Base-by-base conservation (phyloP, 2,329 filamentous ascomycete genomes). In the Curvularia sp. region DNA sequence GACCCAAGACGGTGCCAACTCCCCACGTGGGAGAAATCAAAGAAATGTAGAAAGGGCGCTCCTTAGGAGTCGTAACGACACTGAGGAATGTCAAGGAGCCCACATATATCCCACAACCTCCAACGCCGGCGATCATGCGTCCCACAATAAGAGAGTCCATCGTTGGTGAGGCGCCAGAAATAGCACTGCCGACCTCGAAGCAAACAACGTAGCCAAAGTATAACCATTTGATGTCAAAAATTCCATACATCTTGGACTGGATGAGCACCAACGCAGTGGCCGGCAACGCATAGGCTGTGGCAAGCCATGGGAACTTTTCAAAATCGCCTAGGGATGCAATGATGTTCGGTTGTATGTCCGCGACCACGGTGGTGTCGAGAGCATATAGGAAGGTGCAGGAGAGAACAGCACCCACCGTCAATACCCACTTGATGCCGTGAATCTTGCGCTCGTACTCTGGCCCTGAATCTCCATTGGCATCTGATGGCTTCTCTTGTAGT, bases 361-460 rank as follows among this genome's bases (percentile, higher is more conserved):
- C 72, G 24, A 72, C 65, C 38, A 75, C 57, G 2, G 72, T 75
- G 35, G 66, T 70, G 58, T 75, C 72, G 4, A 75, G 61, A 26
- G 69, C 59, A 56, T 68, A 75, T 3, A 75, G 58, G 48, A 74
- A 72, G 5, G 44, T 55, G 13, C 55, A 44, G 12, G 58, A 61
- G 4, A 64, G 33, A 24, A 61, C 35, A 2, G 61, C 47, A 15
- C 47, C 10, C 10, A 61, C 42, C 1, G 56, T 43, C 22, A 62
- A 26, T 22, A 52, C 22, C 55, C 53, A 56, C 13, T 38, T 47
- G 12, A 55, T 24, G 2, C 53, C 53, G n/a, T 39, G 33, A 15
- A 55, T n/a, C 30, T 50, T 22, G 38, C 53, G 53, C 38, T 55
- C 30, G 13, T 49, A 49, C 31, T 49, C 47, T 39, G 47, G 47